These are phyloP conservation scores for Trichoderma arundinaceum DNA, from an alignment of 2,329 filamentous ascomycete genomes.

Conservation along the genomic window DNA sequence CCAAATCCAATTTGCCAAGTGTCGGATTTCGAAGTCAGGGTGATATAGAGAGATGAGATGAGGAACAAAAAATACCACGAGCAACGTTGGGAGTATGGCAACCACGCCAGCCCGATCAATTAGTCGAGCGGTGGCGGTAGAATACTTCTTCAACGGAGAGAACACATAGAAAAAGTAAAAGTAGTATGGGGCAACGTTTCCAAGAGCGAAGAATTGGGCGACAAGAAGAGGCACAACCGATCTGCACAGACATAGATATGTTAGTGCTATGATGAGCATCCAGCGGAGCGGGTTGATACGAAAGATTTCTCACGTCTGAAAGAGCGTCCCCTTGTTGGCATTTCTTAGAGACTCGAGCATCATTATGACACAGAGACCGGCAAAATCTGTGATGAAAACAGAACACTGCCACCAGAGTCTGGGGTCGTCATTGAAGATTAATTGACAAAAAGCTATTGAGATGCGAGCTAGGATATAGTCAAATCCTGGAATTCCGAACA, in stretches of 20 bases:
- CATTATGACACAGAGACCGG: conserved; percentile 39
- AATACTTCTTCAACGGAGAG: conserved; percentile 34
- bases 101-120: conserved; percentile 30
- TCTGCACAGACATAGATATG: conserved; percentile 2
- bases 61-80: conserved; percentile 35
- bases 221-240: conserved; percentile 35
- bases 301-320: conserved; percentile 37
- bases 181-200: conserved; percentile 36
- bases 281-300: background rate
- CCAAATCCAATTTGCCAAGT: conserved; percentile 45
- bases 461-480: conserved; percentile 37
- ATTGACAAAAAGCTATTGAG: conserved; percentile 35
- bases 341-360: conserved; percentile 37
- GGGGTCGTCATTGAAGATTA: conserved; percentile 37
- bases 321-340: conserved; percentile 32
- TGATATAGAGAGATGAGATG: conserved; percentile 37
- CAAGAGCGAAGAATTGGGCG: conserved; percentile 37
- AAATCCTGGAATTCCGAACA: conserved; percentile 36
- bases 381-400: conserved; percentile 40
- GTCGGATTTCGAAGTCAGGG: conserved; percentile 34
- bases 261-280: conserved; percentile 24
- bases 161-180: conserved; percentile 38
- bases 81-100: conserved; percentile 35
- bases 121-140: conserved; percentile 21
- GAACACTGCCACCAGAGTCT: conserved; percentile 40